Evolutionary conservation across 73 alveolate genomes (phyloP), one percentile per base, ranked within the genome.

Genomic region (Paramecium bursaria): DNA sequence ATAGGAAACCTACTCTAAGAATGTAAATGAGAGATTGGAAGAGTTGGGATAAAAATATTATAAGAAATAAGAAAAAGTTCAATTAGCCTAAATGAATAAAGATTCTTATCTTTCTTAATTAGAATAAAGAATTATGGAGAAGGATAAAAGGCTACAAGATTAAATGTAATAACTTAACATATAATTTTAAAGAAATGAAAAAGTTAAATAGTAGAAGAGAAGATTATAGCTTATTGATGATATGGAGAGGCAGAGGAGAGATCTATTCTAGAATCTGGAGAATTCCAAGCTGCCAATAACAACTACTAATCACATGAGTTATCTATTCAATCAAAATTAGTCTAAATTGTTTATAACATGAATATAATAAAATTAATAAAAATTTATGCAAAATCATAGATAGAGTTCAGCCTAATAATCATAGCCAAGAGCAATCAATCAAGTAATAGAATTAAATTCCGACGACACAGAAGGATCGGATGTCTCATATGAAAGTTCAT

Each of bases 381-480:
- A 11, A 57, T 26, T n/a, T 39, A 39, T 39, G 11, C 11, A 39
- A 25, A 10, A n/a, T n/a, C n/a, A n/a, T n/a, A n/a, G n/a, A n/a
- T n/a, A n/a, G n/a, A n/a, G n/a, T n/a, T n/a, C n/a, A n/a, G n/a
- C n/a, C n/a, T n/a, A n/a, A n/a, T n/a, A n/a, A n/a, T n/a, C n/a
- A n/a, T n/a, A n/a, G n/a, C n/a, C n/a, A n/a, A n/a, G n/a, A n/a
- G n/a, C n/a, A n/a, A n/a, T n/a, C n/a, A n/a, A n/a, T n/a, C n/a
- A n/a, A n/a, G n/a, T n/a, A 14, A 53, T 22, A 15, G 76, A 79
- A 30, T 79, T 79, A 42, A 82, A 79, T 54, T 79, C 89, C 51
- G 89, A 79, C 23, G 89, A 79, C 31, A 79, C 85, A 0, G 89
- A 79, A 46, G 89, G 89, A 33, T 79, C 89, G 7, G 89, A 79